Conservation (phyloP, 1,139 yeast species). For the Sugiyamaella japonica region DNA sequence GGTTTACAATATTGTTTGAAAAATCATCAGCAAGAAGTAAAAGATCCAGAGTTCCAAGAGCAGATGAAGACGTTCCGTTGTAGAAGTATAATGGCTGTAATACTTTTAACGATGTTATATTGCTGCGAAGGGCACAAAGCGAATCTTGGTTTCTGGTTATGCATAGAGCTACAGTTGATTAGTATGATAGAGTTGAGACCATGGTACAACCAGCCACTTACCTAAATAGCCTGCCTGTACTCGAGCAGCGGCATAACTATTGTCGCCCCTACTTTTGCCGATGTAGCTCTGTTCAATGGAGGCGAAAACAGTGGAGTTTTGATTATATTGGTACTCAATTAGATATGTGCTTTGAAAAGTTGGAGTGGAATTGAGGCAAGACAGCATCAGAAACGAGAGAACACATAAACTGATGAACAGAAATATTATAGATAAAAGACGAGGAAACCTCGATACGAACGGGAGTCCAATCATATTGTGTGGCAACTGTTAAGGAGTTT, state of each 20-base stretch:
- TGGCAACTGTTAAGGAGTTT: background rate
- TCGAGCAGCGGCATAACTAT: slow-evolving; percentile 38
- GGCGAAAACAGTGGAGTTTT: slow-evolving; percentile 44
- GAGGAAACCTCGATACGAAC: slow-evolving; percentile 29
- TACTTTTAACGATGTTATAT: slow-evolving; percentile 28
- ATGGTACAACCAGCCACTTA: slow-evolving; percentile 35
- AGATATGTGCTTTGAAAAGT: slow-evolving; percentile 52
- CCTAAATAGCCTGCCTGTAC: slow-evolving; percentile 55
- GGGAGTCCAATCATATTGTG: slow-evolving; percentile 17
- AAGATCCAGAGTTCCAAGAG: slow-evolving; percentile 41
- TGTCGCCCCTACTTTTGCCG: slow-evolving; percentile 26
- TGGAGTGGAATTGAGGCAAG: slow-evolving; percentile 47
- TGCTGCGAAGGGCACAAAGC: slow-evolving; percentile 11
- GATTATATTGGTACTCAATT: slow-evolving; percentile 49
- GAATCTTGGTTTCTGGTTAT: background rate
- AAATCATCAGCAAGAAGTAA: slow-evolving; percentile 47
- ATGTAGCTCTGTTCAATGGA: slow-evolving; percentile 37
- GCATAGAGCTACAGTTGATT: slow-evolving; percentile 4
- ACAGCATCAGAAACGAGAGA: slow-evolving; percentile 53
- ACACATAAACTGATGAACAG: slow-evolving; percentile 46
- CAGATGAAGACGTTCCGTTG: slow-evolving; percentile 35
- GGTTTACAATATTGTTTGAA: slow-evolving; percentile 51
- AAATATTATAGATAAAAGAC: slow-evolving; percentile 31
- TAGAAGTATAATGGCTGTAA: slow-evolving; percentile 42
- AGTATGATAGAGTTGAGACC: background rate